Base-by-base conservation (phyloP, 257 asterid genomes). In the Coffea canephora region DNA sequence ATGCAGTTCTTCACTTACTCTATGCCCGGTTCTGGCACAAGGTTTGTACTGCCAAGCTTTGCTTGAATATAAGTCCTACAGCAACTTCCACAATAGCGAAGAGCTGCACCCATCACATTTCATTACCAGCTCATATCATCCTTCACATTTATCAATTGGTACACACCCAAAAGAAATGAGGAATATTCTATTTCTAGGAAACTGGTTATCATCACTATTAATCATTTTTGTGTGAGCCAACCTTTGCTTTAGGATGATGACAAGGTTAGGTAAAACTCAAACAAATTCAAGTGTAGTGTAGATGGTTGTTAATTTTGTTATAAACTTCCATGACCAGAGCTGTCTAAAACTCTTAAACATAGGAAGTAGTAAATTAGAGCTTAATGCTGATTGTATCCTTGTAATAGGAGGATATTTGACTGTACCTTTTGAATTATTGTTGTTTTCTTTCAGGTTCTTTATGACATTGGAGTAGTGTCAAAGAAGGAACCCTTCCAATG, bases 1-100 rank as follows among this genome's bases (percentile, higher is more conserved):
- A 92, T 90, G 99, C 99, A 69, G 99, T 96, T 88, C 99, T 96
- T 87, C 99, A 96, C 89, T 88, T 96, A 86, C 98, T 96, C 75
- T 96, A 96, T 88, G 96, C 99, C 83, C 90, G 98, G 87, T 96
- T 96, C 88, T 96, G 99, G 99, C 99, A 96, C 97, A 96, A 96
- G 98, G 98, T 95, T 71, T 76, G 86, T 80, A 39, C 64, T 82
- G 71, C 10, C 73, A 79, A 41, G 71, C 75, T 77, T 48, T 49
- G 18, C 61, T 41, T 70, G 19, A 68, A 50, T 16, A 34, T 74
- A 11, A 52, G 21, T 64, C 50, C 27, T 74, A 46, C n/a, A 59
- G n/a, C 50, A 48, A 41, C 46, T 45, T 52, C 6, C 48, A 66
- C 59, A 65, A 23, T 31, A n/a, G 65, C 48, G 74, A 1, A 55